A percentile compares a stretch with the other conserved stretches of the same genome.
These are phyloP conservation scores for Colletotrichum incanum DNA, from an alignment of 2,329 filamentous ascomycete genomes.

Conservation along the genomic window DNA sequence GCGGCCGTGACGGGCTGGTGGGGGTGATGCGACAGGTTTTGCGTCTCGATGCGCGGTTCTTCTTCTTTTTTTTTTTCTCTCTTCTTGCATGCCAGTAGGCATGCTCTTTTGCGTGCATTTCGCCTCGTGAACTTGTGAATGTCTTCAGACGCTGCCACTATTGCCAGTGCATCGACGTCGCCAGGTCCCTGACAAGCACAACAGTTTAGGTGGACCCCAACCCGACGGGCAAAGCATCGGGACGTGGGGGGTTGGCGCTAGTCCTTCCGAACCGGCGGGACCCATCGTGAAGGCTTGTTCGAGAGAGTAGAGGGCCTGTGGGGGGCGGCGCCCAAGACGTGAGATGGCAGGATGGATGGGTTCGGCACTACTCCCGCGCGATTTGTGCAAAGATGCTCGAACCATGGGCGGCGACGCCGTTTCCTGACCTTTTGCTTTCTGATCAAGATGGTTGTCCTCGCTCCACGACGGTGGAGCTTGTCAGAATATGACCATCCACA, in stretches of 20 bases:
- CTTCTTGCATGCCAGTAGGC: background rate
- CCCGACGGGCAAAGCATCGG: constrained; percentile 6
- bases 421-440: background rate
- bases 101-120: background rate
- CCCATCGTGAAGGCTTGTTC: constrained; percentile 2
- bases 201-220: background rate
- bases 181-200: background rate
- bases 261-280: background rate
- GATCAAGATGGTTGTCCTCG: no score
- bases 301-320: background rate
- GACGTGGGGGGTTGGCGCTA: constrained; percentile 18
- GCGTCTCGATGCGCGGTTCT: background rate
- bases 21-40: constrained; percentile 17
- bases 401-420: constrained; percentile 12
- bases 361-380: constrained; percentile 13
- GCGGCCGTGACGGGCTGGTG: background rate
- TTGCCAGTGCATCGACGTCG: background rate
- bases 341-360: background rate
- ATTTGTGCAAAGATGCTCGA: background rate
- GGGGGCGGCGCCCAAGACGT: background rate
- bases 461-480: background rate
- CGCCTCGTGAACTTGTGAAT: background rate
- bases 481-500: background rate
- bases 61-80: background rate
- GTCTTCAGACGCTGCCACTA: no score